Base-by-base conservation (phyloP, 768 basidiomycete species). In the Naematelia encephala region DNA sequence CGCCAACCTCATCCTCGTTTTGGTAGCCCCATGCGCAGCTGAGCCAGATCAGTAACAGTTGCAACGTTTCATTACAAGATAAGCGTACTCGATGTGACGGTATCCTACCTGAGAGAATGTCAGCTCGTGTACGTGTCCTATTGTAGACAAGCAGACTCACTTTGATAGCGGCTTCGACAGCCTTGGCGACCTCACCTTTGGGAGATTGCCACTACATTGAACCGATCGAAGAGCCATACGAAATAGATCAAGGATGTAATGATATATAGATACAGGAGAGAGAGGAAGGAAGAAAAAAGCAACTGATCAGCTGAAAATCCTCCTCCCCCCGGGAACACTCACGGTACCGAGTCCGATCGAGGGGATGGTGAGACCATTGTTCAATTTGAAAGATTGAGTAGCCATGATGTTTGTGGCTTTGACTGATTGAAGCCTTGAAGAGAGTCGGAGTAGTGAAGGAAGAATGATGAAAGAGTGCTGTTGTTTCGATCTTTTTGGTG, bases 1-100 rank as follows among this genome's bases (percentile, higher is more conserved):
- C 72, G 1, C 86, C 87, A 43, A 89, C 88, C 63, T 87, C 82
- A 43, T 80, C 83, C 58, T 90, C 90, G 76, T 91, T 92, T 62
- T 80, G 72, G 77, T 91, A 91, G 51, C 87, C 80, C 83, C 73
- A 75, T 46, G 73, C 73, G 50, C 69, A 70, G 69, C 72, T 73
- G 59, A 34, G n/a, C n/a, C n/a, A n/a, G 44, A 14, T 58, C 60
- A 65, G 62, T 13, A 5, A 28, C 19, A 29, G 42, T 12, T 43
- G 44, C n/a, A n/a, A n/a, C n/a, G n/a, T n/a, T n/a, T n/a, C n/a
- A n/a, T n/a, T n/a, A 39, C 8, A 39, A 8, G 34, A 54, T 10
- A 54, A 22, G 27, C 28, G 52, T 51, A 73, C 69, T 73, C 71
- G 58, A 73, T 70, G 60, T 73, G 71, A 49, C 71, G 57, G 67